Evolutionary conservation across 1,284 basidiomycete genomes (phyloP).

Genomic region (Apiotrichum porosum): DNA sequence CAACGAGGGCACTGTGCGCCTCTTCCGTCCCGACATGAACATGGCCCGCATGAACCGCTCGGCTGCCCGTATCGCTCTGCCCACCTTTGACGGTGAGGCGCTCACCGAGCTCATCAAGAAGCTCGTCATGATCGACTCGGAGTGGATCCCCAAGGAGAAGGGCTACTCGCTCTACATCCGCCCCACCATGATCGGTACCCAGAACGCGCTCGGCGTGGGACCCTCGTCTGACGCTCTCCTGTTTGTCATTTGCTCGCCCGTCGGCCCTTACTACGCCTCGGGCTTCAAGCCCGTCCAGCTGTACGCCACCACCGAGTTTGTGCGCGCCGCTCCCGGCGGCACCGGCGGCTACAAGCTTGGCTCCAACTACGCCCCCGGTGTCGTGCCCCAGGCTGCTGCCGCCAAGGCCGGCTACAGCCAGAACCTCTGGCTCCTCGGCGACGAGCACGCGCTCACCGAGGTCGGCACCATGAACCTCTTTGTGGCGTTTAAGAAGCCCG

Average conservation of each 20-base stretch:
- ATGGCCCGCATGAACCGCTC: slow-evolving; percentile 64
- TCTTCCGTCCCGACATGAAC: slow-evolving; percentile 98
- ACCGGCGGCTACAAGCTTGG: slow-evolving; percentile 90
- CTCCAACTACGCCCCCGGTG: slow-evolving; percentile 85
- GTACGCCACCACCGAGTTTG: slow-evolving; percentile 83
- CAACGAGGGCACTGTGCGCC: slow-evolving; percentile 67
- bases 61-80: slow-evolving; percentile 49
- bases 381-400: slow-evolving; percentile 82
- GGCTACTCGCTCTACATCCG: slow-evolving; percentile 89
- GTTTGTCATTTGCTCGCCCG: slow-evolving; percentile 90
- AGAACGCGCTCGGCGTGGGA: slow-evolving; percentile 78
- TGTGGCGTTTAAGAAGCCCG: slow-evolving; percentile 68
- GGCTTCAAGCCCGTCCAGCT: slow-evolving; percentile 96
- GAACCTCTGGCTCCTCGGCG: slow-evolving; percentile 90
- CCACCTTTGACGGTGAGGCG: slow-evolving; percentile 71
- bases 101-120: slow-evolving; percentile 82
- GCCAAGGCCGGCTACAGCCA: slow-evolving; percentile 81
- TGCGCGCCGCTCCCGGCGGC: slow-evolving; percentile 86
- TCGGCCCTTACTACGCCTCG: slow-evolving; percentile 88
- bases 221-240: slow-evolving; percentile 85
- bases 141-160: slow-evolving; percentile 86
- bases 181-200: slow-evolving; percentile 74
- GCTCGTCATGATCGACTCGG: slow-evolving; percentile 77
- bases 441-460: slow-evolving; percentile 77
- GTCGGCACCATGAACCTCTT: slow-evolving; percentile 95